Evolutionary conservation across 2,329 filamentous ascomycete genomes (phyloP), one percentile per base, ranked within the genome.

Genomic region (Curvularia sp.): DNA sequence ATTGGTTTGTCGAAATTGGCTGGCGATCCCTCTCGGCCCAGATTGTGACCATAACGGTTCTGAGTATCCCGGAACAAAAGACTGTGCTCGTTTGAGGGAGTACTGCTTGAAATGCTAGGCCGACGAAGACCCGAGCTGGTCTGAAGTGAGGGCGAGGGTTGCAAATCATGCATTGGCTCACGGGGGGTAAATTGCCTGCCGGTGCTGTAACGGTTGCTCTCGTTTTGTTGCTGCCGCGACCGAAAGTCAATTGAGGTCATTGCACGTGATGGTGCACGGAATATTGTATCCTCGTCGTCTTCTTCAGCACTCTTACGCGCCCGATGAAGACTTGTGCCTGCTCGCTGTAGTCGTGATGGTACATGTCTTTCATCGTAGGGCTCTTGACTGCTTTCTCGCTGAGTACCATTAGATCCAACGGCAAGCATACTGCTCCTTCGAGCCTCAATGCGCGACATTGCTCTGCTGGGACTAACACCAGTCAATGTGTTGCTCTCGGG

Each of bases 181-280:
- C 75, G 70, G 10, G 73, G 75, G 9, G 73, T 75, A 52, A 77
- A 78, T 12, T 77, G 73, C 54, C 75, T 68, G 49, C 67, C 71
- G 38, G 35, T 70, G 31, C 49, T 62, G 38, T 65, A 60, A n/a
- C 67, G 61, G 49, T 62, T 69, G 42, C 56, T 65, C 12, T 65
- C 62, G 31, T 54, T 66, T 63, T 44, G 70, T 66, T 77, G 75
- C 26, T 71, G 65, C 28, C 78, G 75, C 26, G 71, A 64, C 24
- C 76, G 73, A 56, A 79, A 73, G 47, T 83, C 81, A 5, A 59
- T 51, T 1, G 57, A 59, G 9, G 81, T 83, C 76, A 80, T 77
- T 7, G 81, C 81, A 33, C 81, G 79, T 15, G 81, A 83, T n/a
- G 77, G 79, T 7, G 80, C 77, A 22, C 81, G 78, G 12, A 80